Percentiles rank a stretch among this genome's conserved stretches.
These are phyloP conservation scores for Sclerotinia subarctica DNA, from an alignment of 2,329 filamentous ascomycete species.

Conservation along the genomic window DNA sequence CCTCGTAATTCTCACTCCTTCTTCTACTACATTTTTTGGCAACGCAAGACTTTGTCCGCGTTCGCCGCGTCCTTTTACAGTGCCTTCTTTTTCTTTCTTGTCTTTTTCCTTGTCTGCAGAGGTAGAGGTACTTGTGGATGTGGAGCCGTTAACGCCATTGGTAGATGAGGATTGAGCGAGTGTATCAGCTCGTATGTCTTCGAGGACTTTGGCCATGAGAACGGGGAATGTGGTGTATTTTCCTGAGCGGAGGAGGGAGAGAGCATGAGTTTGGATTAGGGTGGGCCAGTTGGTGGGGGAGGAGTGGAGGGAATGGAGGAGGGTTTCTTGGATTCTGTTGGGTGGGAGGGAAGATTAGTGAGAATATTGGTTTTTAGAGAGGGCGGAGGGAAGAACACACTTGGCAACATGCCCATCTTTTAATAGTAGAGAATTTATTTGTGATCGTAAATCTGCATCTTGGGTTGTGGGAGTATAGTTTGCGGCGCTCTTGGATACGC, in stretches of 20 bases:
- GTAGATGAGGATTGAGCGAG: slow-evolving; percentile 23
- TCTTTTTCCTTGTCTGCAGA: slow-evolving; percentile 20
- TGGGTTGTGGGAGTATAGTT: slow-evolving; percentile 59
- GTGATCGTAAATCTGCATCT: slow-evolving; percentile 59
- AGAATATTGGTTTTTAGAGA: slow-evolving; percentile 14
- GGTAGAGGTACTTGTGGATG: not conserved
- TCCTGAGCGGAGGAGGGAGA: slow-evolving; percentile 57
- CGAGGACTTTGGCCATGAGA: slow-evolving; percentile 58
- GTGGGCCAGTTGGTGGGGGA: slow-evolving; percentile 62
- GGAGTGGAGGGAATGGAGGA: slow-evolving; percentile 60
- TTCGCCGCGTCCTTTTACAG: slow-evolving; percentile 26
- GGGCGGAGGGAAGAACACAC: slow-evolving; percentile 41
- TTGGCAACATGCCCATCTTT: slow-evolving; percentile 57
- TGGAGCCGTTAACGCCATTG: slow-evolving; percentile 26
- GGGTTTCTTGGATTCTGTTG: slow-evolving; percentile 59
- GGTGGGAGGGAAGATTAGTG: slow-evolving; percentile 18
- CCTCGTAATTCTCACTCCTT: slow-evolving; percentile 57
- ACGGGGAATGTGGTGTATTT: slow-evolving; percentile 58
- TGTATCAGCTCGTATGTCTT: slow-evolving; percentile 49
- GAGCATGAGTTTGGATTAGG: slow-evolving; percentile 56
- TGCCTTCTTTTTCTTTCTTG: slow-evolving; percentile 1
- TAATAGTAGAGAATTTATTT: slow-evolving; percentile 58
- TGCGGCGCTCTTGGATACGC: slow-evolving; percentile 54
- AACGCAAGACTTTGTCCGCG: slow-evolving; percentile 48
- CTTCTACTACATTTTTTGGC: slow-evolving; percentile 57